Percentiles rank a stretch among this genome's conserved stretches.
Evolutionary conservation across 257 asterid species (phyloP).

Genomic region (Fraxinus pennsylvanica): DNA sequence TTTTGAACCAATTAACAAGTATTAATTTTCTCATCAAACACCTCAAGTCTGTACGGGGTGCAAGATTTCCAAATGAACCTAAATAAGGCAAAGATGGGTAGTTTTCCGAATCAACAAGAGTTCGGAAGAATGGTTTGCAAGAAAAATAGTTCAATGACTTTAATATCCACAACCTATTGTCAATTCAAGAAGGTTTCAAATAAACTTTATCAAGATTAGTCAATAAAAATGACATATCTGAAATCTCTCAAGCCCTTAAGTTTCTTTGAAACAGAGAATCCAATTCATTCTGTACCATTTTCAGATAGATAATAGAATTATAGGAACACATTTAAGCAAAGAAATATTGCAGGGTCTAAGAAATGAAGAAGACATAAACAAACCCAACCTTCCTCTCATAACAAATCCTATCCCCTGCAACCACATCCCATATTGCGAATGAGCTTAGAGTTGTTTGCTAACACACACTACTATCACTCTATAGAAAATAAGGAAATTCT

Average conservation of each 20-base stretch:
- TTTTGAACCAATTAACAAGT: no score
- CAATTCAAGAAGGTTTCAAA: not conserved
- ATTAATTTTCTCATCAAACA: no score
- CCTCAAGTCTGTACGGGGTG: not conserved
- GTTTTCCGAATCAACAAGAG: not conserved
- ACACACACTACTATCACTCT: no score
- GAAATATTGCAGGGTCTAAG: not conserved
- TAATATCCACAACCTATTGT: not conserved
- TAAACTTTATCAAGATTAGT: not conserved
- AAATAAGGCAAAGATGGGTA: not conserved
- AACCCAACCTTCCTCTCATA: not conserved
- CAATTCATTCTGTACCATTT: not conserved
- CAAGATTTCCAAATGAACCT: not conserved
- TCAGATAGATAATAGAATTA: not conserved
- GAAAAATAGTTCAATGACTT: not conserved
- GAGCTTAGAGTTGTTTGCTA: not conserved
- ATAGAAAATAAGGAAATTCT: not conserved
- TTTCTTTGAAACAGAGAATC: not conserved
- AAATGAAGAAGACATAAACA: not conserved
- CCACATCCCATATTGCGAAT: not conserved
- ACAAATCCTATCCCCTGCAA: not conserved
- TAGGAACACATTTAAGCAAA: not conserved
- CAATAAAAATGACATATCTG: not conserved
- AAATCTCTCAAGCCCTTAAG: not conserved
- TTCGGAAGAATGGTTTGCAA: not conserved